phyloP scores from a whole-genome alignment of 1,139 yeast species.

The Scheffersomyces quercinus region DNA sequence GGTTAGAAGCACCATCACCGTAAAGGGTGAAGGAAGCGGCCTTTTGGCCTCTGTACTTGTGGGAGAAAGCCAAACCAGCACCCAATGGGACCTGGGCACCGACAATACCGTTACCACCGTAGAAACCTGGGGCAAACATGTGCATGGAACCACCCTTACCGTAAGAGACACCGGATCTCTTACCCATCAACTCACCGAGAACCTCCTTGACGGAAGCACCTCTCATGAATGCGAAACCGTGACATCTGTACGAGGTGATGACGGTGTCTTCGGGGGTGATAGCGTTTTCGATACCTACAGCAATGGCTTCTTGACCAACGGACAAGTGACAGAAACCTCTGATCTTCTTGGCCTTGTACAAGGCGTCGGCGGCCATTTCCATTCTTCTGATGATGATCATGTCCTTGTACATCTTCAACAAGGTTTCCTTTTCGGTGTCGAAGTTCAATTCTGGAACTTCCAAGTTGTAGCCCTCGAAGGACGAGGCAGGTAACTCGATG shows the following conservation, averaged over 20 bases:
- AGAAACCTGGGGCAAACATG: conserved; percentile 92
- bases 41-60: conserved; percentile 82
- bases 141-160: conserved; percentile 99
- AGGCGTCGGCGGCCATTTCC: conserved; percentile 99
- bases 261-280: conserved; percentile 80
- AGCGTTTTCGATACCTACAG: conserved; percentile 97
- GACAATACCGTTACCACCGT: conserved; percentile 99
- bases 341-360: conserved; percentile 96
- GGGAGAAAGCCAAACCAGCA: conserved; percentile 96
- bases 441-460: conserved; percentile 70
- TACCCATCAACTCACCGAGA: conserved; percentile 95
- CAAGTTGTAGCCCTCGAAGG: conserved; percentile 85
- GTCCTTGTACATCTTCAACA: conserved; percentile 93
- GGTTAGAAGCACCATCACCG: conserved; percentile 99
- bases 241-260: conserved; percentile 97
- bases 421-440: conserved; percentile 74
- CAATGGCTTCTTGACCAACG: conserved; percentile 99
- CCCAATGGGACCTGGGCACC: conserved; percentile 99
- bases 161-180: conserved; percentile 88
- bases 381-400: conserved; percentile 93
- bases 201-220: conserved; percentile 91
- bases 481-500: conserved; percentile 68
- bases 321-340: conserved; percentile 99
- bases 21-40: conserved; percentile 85
- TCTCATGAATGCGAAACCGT: conserved; percentile 95